Conservation (phyloP, 1,139 yeast genomes). For the Pichia sp. region DNA sequence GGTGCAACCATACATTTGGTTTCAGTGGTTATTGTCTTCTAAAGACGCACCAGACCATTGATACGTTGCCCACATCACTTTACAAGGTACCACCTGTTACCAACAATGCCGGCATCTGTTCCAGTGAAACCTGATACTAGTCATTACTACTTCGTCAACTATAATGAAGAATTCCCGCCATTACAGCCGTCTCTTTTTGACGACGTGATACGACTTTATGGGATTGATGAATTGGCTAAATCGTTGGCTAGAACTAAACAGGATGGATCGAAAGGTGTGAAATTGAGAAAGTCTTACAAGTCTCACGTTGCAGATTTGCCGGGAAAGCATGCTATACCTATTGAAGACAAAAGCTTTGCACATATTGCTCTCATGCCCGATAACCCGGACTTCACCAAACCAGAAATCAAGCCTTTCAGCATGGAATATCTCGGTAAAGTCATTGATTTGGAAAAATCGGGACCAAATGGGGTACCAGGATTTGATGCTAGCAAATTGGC, state of each 20-base stretch:
- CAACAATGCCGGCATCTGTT: not conserved
- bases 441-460: conserved; percentile 59
- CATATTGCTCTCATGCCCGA: conserved; percentile 41
- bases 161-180: conserved; percentile 33
- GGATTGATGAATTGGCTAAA: conserved; percentile 58
- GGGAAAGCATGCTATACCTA: conserved; percentile 65
- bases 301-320: conserved; percentile 84
- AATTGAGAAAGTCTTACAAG: conserved; percentile 87
- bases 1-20: no score
- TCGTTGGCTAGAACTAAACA: conserved; percentile 85
- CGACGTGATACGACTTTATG: conserved; percentile 64
- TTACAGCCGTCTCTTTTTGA: conserved; percentile 65
- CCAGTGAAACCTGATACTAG: not conserved
- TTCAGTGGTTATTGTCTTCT: not conserved
- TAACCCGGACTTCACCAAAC: conserved; percentile 27
- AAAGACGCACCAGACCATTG: not conserved
- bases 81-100: not conserved
- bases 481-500: conserved; percentile 67
- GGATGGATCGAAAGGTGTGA: conserved; percentile 85
- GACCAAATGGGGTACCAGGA: conserved; percentile 71
- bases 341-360: conserved; percentile 42
- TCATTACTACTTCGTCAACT: conserved; percentile 36
- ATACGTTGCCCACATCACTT: not conserved
- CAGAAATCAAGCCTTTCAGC: conserved; percentile 45
- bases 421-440: conserved; percentile 42